These are phyloP conservation scores for Monotropa hypopitys DNA, from an alignment of 179 eudicot genomes.

Conservation along the genomic window DNA sequence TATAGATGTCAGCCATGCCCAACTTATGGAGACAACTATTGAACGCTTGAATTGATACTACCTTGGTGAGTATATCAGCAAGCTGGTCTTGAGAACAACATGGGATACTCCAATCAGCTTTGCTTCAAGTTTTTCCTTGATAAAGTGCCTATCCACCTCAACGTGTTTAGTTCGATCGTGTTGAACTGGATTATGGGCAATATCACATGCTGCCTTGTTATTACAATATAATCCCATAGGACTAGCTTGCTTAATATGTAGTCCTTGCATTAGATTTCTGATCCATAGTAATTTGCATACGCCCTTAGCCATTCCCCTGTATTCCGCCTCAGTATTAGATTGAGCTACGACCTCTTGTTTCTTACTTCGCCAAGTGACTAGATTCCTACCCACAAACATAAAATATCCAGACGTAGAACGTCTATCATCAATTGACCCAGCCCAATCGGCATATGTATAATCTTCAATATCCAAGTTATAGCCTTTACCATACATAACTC, in stretches of 20 bases:
- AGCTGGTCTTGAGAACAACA: neutral
- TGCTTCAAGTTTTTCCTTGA: neutral
- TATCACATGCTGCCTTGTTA: neutral
- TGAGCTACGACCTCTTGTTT: conserved; percentile 6
- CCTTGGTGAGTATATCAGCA: too few species aligned
- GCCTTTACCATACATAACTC: too few species aligned
- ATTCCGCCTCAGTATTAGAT: conserved; percentile 2
- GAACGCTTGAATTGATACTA: too few species aligned
- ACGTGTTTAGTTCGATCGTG: conserved; percentile 2
- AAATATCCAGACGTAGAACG: conserved; percentile 8
- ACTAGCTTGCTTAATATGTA: neutral
- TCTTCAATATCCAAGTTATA: too few species aligned
- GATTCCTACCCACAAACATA: conserved; percentile 2
- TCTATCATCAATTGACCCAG: neutral
- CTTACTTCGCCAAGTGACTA: neutral
- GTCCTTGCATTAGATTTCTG: neutral
- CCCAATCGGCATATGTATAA: neutral
- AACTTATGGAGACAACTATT: too few species aligned
- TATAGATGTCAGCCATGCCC: too few species aligned
- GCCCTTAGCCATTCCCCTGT: conserved; percentile 1
- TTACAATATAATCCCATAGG: neutral
- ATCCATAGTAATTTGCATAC: conserved; percentile 7
- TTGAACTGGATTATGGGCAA: conserved; percentile 5
- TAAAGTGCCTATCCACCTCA: neutral
- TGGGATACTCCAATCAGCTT: neutral